Evolutionary conservation across 495 filamentous ascomycete genomes (phyloP).

Genomic region (Tirmania nivea): DNA sequence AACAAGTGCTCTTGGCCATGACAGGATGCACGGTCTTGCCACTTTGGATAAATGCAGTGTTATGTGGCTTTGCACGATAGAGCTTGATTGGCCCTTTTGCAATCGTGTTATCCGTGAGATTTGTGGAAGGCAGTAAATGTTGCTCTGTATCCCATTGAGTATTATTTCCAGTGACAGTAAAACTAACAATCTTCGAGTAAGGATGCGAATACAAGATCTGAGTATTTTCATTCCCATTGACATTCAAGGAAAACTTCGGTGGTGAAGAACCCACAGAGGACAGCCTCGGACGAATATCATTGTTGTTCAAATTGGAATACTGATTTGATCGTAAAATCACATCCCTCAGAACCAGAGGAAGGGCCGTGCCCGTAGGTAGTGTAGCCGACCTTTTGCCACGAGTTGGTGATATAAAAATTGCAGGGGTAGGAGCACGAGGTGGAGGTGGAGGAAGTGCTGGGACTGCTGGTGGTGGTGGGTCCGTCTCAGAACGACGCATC

Average conservation of each 20-base stretch:
- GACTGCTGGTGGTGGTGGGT: not conserved
- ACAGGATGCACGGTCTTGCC: conserved; percentile 14
- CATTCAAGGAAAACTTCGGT: conserved; percentile 1
- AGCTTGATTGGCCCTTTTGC: conserved; percentile 15
- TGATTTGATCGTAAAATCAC: conserved; percentile 6
- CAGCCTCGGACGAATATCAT: not conserved
- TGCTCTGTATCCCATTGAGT: not conserved
- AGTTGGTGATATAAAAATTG: not conserved
- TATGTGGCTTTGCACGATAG: conserved; percentile 17
- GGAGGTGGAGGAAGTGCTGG: not conserved
- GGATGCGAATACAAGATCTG: conserved; percentile 16
- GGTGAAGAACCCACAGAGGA: not conserved
- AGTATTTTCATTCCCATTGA: conserved; percentile 12
- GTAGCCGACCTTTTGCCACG: conserved; percentile 2
- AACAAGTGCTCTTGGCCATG: conserved; percentile 16
- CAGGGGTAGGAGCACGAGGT: not conserved
- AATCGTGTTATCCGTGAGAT: conserved; percentile 8
- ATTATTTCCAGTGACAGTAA: conserved; percentile 2
- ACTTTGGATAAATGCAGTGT: conserved; percentile 17
- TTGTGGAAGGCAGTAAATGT: conserved; percentile 14
- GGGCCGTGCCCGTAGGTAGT: conserved; percentile 5
- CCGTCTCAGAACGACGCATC: too few relatives aligned
- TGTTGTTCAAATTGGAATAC: not conserved
- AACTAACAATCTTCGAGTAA: conserved; percentile 13
- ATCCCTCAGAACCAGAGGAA: conserved; percentile 6